These are phyloP conservation scores for Cercospora beticola DNA, from an alignment of 2,329 filamentous ascomycete genomes.

Conservation along the genomic window DNA sequence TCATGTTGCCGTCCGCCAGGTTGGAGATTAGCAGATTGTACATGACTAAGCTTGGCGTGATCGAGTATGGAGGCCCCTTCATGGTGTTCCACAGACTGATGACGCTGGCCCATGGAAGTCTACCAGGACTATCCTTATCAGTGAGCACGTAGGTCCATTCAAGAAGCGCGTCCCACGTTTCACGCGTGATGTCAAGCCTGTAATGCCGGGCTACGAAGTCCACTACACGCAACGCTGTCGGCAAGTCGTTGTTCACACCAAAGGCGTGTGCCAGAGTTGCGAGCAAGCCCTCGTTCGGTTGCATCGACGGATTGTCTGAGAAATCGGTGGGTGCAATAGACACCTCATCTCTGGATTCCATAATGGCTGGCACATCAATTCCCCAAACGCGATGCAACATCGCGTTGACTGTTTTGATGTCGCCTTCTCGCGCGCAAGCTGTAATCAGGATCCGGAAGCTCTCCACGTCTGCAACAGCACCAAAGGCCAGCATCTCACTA, in stretches of 20 bases:
- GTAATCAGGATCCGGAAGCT: slow-evolving; percentile 56
- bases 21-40: slow-evolving; percentile 44
- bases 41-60: slow-evolving; percentile 59
- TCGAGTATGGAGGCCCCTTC: slow-evolving; percentile 57
- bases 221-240: slow-evolving; percentile 59
- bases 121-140: slow-evolving; percentile 34
- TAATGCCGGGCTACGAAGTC: slow-evolving; percentile 63
- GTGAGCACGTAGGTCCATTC: slow-evolving; percentile 61
- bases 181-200: slow-evolving; percentile 55
- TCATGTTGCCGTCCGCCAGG: slow-evolving; percentile 20
- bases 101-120: slow-evolving; percentile 49
- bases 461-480: slow-evolving; percentile 50
- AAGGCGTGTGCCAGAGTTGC: slow-evolving; percentile 67
- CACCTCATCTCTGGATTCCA: slow-evolving; percentile 35
- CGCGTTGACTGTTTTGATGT: slow-evolving; percentile 47
- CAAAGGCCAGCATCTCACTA: slow-evolving; percentile 48
- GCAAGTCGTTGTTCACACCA: slow-evolving; percentile 64
- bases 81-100: slow-evolving; percentile 60
- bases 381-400: slow-evolving; percentile 56
- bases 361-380: slow-evolving; percentile 49
- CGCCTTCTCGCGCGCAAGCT: slow-evolving; percentile 54
- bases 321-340: slow-evolving; percentile 42
- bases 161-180: slow-evolving; percentile 66
- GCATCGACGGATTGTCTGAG: slow-evolving; percentile 52
- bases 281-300: slow-evolving; percentile 61